Conservation (phyloP, 2,329 filamentous ascomycete genomes). For the Scytalidium lignicola region DNA sequence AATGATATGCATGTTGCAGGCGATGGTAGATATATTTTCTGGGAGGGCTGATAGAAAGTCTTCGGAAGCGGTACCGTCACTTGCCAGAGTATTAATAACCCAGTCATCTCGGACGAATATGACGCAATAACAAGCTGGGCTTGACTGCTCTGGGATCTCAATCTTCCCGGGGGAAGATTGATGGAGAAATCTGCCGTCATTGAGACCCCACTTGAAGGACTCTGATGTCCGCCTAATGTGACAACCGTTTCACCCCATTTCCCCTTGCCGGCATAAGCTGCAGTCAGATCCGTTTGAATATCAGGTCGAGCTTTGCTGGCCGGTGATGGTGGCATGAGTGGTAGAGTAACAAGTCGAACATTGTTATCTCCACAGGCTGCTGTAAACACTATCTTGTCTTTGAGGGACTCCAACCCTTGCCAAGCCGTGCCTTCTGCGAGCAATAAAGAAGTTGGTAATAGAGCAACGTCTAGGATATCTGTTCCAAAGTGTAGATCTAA, state of each 20-base stretch:
- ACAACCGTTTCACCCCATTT: constrained; percentile 59
- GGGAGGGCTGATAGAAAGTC: constrained; percentile 45
- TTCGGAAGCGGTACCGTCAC: constrained; percentile 36
- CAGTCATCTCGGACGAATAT: constrained; percentile 54
- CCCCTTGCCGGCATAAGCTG: constrained; percentile 52
- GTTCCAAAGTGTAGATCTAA: constrained; percentile 56
- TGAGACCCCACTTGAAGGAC: constrained; percentile 49
- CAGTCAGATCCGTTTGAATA: constrained; percentile 44
- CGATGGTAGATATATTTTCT: constrained; percentile 52
- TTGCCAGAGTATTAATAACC: constrained; percentile 54
- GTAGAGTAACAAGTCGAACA: constrained; percentile 53
- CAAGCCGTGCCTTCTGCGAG: constrained; percentile 44
- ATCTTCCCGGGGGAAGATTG: constrained; percentile 20
- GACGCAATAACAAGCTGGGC: constrained; percentile 53
- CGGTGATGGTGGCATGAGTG: constrained; percentile 56
- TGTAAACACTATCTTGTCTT: constrained; percentile 55
- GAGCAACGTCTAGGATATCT: constrained; percentile 49
- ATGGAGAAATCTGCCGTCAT: constrained; percentile 37
- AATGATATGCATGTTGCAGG: constrained; percentile 54
- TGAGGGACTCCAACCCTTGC: constrained; percentile 42
- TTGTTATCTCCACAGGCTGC: constrained; percentile 54
- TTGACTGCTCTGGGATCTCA: constrained; percentile 16
- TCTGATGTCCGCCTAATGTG: constrained; percentile 47
- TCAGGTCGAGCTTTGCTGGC: constrained; percentile 52
- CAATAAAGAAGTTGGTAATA: constrained; percentile 45